Base-by-base conservation (phyloP, 331 rosid genomes). In the Acacia concinna region DNA sequence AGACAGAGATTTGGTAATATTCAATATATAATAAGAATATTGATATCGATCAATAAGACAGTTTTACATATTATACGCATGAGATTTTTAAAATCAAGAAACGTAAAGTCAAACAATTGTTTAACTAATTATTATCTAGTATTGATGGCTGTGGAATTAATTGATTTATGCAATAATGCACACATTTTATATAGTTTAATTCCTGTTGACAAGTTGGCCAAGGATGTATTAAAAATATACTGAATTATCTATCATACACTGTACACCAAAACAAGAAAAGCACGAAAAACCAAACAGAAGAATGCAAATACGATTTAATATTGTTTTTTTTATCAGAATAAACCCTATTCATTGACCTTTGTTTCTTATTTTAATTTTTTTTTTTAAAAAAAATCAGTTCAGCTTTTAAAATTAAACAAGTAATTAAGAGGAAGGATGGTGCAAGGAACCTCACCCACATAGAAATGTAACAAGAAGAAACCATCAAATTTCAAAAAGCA, bases 381-480 rank as follows among this genome's bases (percentile, higher is more conserved):
- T 18, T 21, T 78, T 12, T n/a, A n/a, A n/a, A n/a, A n/a, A 44
- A 68, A 57, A 28, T 60, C 14, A 28, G 74, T 80, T 74, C 51
- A 35, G 79, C 56, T 80, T 78, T 73, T 74, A 85, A 86, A 23
- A 56, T 56, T 23, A 56, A 56, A 87, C 73, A 84, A 30, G 63
- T 30, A 54, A 80, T 67, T 65, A 87, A 47, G 80, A 75, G 79
- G 79, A 79, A 84, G 77, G 74, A 81, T 82, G 84, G 59, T 3
- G 41, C 65, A 76, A 32, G 78, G 93, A 87, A 92, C 89, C 92
- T 54, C 87, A 87, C 85, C 86, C 72, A 77, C 84, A 25, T 75
- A 71, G 86, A 91, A 86, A 89, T 88, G 81, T 89, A 80, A 90
- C 97, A 95, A 91, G 88, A 52, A 73, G 96, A 90, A 90, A 87